Evolutionary conservation across 371 early-diverging fungal genomes (phyloP), one percentile per base, ranked within the genome.

Genomic region (Mycotypha africana): DNA sequence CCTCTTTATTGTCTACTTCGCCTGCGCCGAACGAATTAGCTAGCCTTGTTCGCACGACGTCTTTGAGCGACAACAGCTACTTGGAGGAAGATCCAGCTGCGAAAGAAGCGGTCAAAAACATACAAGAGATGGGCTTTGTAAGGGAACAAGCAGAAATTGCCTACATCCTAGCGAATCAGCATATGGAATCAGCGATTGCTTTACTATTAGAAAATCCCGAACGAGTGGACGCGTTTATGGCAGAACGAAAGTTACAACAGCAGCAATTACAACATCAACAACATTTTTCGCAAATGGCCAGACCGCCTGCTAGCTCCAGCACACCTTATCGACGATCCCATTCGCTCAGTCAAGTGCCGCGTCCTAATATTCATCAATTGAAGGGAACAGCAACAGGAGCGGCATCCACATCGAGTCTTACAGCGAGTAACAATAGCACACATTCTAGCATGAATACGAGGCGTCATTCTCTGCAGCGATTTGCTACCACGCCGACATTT

Each of bases 71-170:
- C 1, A 31, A 32, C 12, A n/a, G n/a, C n/a, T n/a, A n/a, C n/a
- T n/a, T n/a, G n/a, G n/a, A n/a, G n/a, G 17, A 26, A 22, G 23
- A 33, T 16, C 11, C 32, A 19, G 49, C 16, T 10, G 28, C 11
- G 12, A 28, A 31, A n/a, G 30, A 25, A 20, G 10, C 32, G 58
- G 60, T 80, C 10, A 49, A 60, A 20, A 72, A 67, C 26, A 74
- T 86, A 25, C 51, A 73, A 35, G 86, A 84, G 30, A 84, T 88
- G 85, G 87, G 89, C 12, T 88, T 86, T 38, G 49, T 56, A n/a
- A 54, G 58, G 9, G 80, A 78, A n/a, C 78, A 81, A 42, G 84
- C 85, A 14, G 74, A 69, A 30, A 71, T 81, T 0, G 85, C 89
- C 0, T 58, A 85, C 10, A 39, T 65, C 1, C 62, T 88, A 20